Percentiles rank a stretch among this genome's conserved stretches.
phyloP scores from a whole-genome alignment of 495 filamentous ascomycete genomes.

The Penicilliopsis zonata region DNA sequence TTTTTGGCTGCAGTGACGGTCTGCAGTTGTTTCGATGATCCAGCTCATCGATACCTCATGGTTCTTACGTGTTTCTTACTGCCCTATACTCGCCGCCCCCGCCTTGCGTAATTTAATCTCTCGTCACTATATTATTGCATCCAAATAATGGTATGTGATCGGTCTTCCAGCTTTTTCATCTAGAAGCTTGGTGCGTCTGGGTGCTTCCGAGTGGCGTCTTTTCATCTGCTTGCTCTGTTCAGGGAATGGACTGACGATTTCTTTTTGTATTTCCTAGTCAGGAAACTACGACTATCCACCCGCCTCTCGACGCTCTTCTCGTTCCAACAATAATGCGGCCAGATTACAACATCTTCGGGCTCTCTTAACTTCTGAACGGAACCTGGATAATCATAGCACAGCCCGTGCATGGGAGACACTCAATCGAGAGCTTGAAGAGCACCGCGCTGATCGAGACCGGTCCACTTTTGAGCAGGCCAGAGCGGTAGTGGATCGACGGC shows the following conservation, averaged over 20 bases:
- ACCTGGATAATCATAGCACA: constrained; percentile 18
- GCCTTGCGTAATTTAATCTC: no score
- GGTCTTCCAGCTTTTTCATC: no score
- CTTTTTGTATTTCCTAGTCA: constrained; percentile 30
- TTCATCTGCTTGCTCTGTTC: no score
- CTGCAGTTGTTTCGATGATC: no score
- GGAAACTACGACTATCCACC: constrained; percentile 46
- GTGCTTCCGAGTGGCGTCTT: no score
- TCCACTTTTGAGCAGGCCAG: constrained; percentile 15
- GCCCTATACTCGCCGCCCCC: no score
- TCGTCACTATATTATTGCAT: no score
- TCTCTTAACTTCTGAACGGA: constrained; percentile 24
- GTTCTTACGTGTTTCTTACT: no score
- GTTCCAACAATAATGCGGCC: constrained; percentile 4
- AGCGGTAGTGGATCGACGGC: constrained; percentile 15
- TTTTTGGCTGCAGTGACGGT: no score
- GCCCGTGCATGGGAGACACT: constrained; percentile 25
- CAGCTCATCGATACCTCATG: no score
- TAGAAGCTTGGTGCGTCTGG: no score
- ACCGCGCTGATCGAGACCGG: constrained; percentile 11
- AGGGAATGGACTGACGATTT: constrained; percentile 11
- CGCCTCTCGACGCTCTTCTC: constrained; percentile 29
- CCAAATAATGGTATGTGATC: no score
- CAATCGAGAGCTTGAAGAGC: constrained; percentile 25
- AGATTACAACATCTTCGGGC: constrained; percentile 28